These are phyloP conservation scores for Citrus inodora DNA, from an alignment of 345 rosid genomes.

Conservation along the genomic window DNA sequence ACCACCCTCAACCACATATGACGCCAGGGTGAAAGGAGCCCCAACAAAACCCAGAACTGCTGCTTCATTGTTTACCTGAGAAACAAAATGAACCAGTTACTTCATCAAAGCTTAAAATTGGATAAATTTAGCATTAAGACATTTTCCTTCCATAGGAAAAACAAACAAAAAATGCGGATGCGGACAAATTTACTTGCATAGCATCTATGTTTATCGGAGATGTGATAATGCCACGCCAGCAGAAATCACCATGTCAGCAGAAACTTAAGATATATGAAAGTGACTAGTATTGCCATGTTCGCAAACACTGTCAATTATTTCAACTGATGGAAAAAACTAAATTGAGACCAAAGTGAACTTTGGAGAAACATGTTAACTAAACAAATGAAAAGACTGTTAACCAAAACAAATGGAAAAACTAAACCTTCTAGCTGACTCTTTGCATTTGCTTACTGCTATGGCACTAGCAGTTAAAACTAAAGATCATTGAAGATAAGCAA, in stretches of 20 bases:
- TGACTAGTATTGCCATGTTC: not conserved
- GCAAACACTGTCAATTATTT: not conserved
- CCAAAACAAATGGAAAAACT: not conserved
- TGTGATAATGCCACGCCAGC: not conserved
- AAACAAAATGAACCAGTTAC: conserved; percentile 3
- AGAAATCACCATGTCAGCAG: not conserved
- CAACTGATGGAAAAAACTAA: not conserved
- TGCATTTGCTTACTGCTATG: not conserved
- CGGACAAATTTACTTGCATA: not conserved
- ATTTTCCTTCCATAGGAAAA: not conserved
- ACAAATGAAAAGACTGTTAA: not conserved
- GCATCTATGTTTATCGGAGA: not conserved
- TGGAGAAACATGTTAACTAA: not conserved
- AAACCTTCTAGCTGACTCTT: not conserved
- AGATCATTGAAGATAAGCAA: not conserved
- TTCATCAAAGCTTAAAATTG: not conserved
- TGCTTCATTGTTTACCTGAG: conserved; percentile 70
- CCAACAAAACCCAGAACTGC: conserved; percentile 96
- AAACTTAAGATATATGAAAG: not conserved
- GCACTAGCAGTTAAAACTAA: not conserved
- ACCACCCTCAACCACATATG: conserved; percentile 93
- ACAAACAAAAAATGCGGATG: not conserved
- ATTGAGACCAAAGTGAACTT: not conserved
- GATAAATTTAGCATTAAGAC: not conserved
- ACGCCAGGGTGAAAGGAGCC: conserved; percentile 98